Conservation (phyloP, 495 filamentous ascomycete species). For the Cenococcum geophilum region DNA sequence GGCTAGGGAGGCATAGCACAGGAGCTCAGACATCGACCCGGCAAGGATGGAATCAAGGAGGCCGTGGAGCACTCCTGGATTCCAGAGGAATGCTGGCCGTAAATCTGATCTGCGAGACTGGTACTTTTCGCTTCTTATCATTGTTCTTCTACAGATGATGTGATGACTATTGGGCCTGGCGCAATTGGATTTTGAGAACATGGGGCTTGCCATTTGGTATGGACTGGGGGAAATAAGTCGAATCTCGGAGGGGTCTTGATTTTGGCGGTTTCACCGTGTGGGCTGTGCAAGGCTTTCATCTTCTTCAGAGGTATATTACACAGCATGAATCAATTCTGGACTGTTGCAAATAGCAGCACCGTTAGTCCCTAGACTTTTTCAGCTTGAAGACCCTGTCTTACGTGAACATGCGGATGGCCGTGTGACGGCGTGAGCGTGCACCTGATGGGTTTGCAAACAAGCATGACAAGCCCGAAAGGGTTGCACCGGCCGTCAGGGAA, state of each 20-base stretch:
- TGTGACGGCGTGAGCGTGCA: neutral
- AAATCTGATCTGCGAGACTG: neutral
- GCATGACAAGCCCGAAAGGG: neutral
- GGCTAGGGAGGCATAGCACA: neutral
- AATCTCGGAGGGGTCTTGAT: neutral
- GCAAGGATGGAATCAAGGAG: neutral
- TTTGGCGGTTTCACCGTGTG: neutral
- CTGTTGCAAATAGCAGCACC: neutral
- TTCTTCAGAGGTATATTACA: neutral
- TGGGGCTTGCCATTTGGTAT: neutral
- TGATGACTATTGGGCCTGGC: conserved; percentile 5
- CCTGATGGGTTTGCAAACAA: neutral
- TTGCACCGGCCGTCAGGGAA: neutral
- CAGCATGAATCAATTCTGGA: neutral
- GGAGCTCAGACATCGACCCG: no score
- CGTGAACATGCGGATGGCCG: neutral
- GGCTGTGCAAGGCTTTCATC: neutral
- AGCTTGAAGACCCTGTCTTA: neutral
- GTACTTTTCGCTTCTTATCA: neutral
- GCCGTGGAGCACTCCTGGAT: neutral
- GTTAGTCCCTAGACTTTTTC: neutral
- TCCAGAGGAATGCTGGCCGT: neutral
- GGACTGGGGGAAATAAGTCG: neutral
- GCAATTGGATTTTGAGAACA: neutral
- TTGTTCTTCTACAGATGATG: conserved; percentile 5